phyloP scores from a whole-genome alignment of 139 green algal genomes.

The Chlorella sp. region DNA sequence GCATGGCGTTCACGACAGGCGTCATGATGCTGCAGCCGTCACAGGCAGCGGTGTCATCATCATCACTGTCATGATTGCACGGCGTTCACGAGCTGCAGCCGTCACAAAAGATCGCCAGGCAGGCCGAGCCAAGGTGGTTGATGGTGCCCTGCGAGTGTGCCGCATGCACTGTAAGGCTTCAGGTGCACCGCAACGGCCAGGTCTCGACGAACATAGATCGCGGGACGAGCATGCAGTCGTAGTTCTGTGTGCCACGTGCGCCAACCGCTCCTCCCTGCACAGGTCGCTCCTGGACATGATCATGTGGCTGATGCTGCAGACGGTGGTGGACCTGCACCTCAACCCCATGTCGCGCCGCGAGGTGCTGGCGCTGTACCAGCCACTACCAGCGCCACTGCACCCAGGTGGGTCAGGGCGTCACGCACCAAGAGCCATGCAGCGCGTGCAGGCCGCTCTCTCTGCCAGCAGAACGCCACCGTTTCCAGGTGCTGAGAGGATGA shows the following conservation, averaged over 20 bases:
- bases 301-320: constrained; percentile 15
- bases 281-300: constrained; percentile 17
- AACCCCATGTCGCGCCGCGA: constrained; percentile 8
- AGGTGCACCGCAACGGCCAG: too few relatives aligned
- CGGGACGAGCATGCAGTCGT: too few relatives aligned
- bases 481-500: too few relatives aligned
- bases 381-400: constrained; percentile 8
- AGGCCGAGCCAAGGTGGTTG: not conserved
- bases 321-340: constrained; percentile 7
- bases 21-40: not conserved
- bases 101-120: not conserved
- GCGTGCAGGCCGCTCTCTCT: not conserved
- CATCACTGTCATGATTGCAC: too few relatives aligned
- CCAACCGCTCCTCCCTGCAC: too few relatives aligned
- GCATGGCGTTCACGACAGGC: not conserved
- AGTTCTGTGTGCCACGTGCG: too few relatives aligned
- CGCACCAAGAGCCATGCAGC: too few relatives aligned
- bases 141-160: not conserved
- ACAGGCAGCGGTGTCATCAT: too few relatives aligned
- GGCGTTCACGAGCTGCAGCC: not conserved
- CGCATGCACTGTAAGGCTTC: not conserved
- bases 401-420: constrained; percentile 8
- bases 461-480: too few relatives aligned
- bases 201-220: too few relatives aligned
- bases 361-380: not conserved